Evolutionary conservation across 1,284 basidiomycete species (phyloP).

Genomic region (Pisolithus thermaeus): DNA sequence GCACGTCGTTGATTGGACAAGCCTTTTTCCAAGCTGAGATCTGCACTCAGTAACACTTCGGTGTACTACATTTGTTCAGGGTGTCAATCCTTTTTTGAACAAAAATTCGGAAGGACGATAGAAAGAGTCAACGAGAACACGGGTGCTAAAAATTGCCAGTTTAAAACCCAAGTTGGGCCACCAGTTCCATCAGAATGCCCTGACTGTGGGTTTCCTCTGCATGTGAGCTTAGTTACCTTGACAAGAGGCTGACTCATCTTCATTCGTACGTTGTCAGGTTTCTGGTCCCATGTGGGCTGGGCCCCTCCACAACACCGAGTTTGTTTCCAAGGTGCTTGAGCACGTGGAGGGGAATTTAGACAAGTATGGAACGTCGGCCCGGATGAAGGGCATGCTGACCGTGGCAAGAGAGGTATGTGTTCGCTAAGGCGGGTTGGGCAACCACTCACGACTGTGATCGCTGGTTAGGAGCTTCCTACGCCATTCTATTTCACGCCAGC

Average conservation of each 20-base stretch:
- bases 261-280: slow-evolving; percentile 39
- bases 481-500: slow-evolving; percentile 93
- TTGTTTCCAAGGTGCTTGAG: slow-evolving; percentile 70
- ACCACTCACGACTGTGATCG: not conserved
- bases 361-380: slow-evolving; percentile 71
- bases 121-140: slow-evolving; percentile 52
- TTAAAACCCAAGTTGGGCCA: slow-evolving; percentile 75
- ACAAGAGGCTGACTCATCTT: slow-evolving; percentile 1
- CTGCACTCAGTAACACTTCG: slow-evolving; percentile 64
- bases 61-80: slow-evolving; percentile 77
- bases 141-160: slow-evolving; percentile 51
- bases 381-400: slow-evolving; percentile 96
- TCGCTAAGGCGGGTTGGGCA: not conserved
- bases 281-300: slow-evolving; percentile 98
- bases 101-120: slow-evolving; percentile 69
- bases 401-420: slow-evolving; percentile 75
- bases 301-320: slow-evolving; percentile 74
- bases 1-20: slow-evolving; percentile 1
- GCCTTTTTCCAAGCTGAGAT: slow-evolving; percentile 3
- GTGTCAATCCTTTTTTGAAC: slow-evolving; percentile 77
- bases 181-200: slow-evolving; percentile 63
- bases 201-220: slow-evolving; percentile 75
- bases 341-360: slow-evolving; percentile 60
- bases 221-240: slow-evolving; percentile 40
- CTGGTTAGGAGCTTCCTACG: slow-evolving; percentile 63